Evolutionary conservation across 2,329 filamentous ascomycete genomes (phyloP).

Genomic region (Alternaria ethzedia): DNA sequence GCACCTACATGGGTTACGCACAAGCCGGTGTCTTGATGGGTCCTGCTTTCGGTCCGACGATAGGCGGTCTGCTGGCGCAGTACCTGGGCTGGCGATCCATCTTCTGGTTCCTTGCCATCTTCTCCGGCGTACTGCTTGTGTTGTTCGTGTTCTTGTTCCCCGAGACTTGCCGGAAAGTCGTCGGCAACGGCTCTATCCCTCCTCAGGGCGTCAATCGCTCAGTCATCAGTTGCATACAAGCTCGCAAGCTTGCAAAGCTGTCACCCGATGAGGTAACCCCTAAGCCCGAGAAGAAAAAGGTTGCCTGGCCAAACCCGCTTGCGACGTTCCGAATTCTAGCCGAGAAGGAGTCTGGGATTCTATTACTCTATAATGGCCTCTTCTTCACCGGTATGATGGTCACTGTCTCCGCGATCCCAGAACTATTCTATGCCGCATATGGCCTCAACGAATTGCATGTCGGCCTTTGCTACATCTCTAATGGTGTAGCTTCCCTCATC

Average conservation of each 20-base stretch:
- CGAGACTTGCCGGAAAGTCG: slow-evolving; percentile 53
- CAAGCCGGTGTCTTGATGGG: slow-evolving; percentile 55
- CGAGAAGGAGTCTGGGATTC: slow-evolving; percentile 41
- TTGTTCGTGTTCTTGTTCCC: slow-evolving; percentile 49
- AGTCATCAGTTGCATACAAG: slow-evolving; percentile 36
- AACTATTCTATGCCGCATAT: slow-evolving; percentile 37
- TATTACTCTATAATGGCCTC: slow-evolving; percentile 41
- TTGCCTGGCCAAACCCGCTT: slow-evolving; percentile 35
- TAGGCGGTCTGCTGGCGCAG: slow-evolving; percentile 40
- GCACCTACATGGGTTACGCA: slow-evolving; percentile 73
- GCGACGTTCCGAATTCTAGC: slow-evolving; percentile 35
- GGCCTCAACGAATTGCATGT: slow-evolving; percentile 37
- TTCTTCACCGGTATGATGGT: slow-evolving; percentile 45
- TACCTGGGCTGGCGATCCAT: slow-evolving; percentile 49
- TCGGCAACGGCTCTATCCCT: slow-evolving; percentile 49
- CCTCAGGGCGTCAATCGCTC: slow-evolving; percentile 42
- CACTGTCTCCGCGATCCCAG: slow-evolving; percentile 32
- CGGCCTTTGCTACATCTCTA: slow-evolving; percentile 41
- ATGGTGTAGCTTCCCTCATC: slow-evolving; percentile 34
- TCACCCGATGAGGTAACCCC: not conserved
- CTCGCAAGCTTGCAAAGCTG: slow-evolving; percentile 26
- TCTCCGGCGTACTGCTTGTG: slow-evolving; percentile 46
- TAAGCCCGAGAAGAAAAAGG: slow-evolving; percentile 21
- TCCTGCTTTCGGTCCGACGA: slow-evolving; percentile 43
- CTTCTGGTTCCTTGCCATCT: slow-evolving; percentile 53